A percentile compares a stretch with the other conserved stretches of the same genome.
These are phyloP conservation scores for Coemansia sp. DNA, from an alignment of 192 early-diverging fungal genomes.

Conservation along the genomic window DNA sequence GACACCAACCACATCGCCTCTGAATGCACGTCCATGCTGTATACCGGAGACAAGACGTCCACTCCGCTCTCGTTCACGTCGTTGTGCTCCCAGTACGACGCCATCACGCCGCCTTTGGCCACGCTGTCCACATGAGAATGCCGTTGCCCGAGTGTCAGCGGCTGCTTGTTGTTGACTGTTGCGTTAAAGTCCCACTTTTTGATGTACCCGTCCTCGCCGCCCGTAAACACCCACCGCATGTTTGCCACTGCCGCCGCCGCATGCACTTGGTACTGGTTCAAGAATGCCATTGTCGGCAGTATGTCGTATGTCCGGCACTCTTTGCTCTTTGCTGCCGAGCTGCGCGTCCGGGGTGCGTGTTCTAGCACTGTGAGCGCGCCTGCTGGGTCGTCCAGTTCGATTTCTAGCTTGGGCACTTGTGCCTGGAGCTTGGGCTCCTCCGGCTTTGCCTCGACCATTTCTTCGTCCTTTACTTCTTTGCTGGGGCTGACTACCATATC, in stretches of 20 bases:
- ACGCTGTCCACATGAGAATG: constrained; percentile 87
- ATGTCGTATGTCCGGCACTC: constrained; percentile 28
- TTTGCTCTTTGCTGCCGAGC: background rate
- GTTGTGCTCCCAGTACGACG: constrained; percentile 54
- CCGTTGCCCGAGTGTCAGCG: constrained; percentile 81
- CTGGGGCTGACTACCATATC: constrained; percentile 4
- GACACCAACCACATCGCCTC: constrained; percentile 83
- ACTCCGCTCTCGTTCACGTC: constrained; percentile 25
- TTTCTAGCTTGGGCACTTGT: constrained; percentile 23
- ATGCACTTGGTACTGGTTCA: constrained; percentile 62
- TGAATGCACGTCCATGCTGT: constrained; percentile 89
- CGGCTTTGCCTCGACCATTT: background rate
- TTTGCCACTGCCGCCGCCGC: constrained; percentile 65
- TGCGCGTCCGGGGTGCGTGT: constrained; percentile 14
- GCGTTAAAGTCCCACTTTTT: constrained; percentile 90
- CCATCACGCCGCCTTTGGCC: constrained; percentile 57
- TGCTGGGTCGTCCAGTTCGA: constrained; percentile 43
- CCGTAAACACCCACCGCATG: constrained; percentile 81
- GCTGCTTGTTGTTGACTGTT: constrained; percentile 77
- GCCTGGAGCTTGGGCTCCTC: constrained; percentile 2
- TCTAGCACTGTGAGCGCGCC: constrained; percentile 31
- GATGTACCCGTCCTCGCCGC: constrained; percentile 92
- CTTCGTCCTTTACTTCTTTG: background rate
- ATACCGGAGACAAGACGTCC: constrained; percentile 84
- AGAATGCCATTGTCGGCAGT: constrained; percentile 38